Base-by-base conservation (phyloP, 306 rosid species). In the Vigna angularis region DNA sequence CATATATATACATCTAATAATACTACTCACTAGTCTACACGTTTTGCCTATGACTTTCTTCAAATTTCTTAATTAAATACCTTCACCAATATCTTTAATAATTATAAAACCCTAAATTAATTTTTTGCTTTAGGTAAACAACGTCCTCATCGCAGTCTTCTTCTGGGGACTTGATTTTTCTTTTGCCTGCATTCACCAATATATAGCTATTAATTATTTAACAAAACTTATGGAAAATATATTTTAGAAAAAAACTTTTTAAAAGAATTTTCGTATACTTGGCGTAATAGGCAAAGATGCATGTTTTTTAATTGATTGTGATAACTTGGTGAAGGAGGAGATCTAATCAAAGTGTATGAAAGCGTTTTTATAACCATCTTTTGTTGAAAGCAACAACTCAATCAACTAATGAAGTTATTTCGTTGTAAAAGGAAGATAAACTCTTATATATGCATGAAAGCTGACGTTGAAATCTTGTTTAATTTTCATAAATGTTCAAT, bases 1-100 rank as follows among this genome's bases (percentile, higher is more conserved):
- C 5, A 55, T 1, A 34, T 5, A 34, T 22, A 30, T 26, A 26
- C 50, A 71, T 72, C 14, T 16, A 45, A 42, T 28, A 59, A 12
- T 4, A 57, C 16, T 57, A 58, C 36, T 58, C n/a, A 24, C 10
- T 65, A 65, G 30, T 10, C 51, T 40, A 65, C 70, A 65, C 70
- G 70, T 65, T 65, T 65, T 65, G 4, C 5, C 28, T 5, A 40
- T 17, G 75, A 70, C 63, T 50, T 30, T 52, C 8, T 12, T 9
- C 20, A 1, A 26, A 26, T 30, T 17, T 59, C 9, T 44, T 59
- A 45, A 40, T 44, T 59, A 59, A 40, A 22, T 55, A 61, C 6
- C 30, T 59, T 44, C 78, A 58, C 34, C 28, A 73, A 42, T 72
- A 9, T 13, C 32, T 47, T 15, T 11, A 26, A 22, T 44, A 7